A percentile compares a stretch with the other conserved stretches of the same genome.
These are phyloP conservation scores for Stagonosporopsis rhizophila DNA, from an alignment of 2,329 filamentous ascomycete genomes.

Conservation along the genomic window DNA sequence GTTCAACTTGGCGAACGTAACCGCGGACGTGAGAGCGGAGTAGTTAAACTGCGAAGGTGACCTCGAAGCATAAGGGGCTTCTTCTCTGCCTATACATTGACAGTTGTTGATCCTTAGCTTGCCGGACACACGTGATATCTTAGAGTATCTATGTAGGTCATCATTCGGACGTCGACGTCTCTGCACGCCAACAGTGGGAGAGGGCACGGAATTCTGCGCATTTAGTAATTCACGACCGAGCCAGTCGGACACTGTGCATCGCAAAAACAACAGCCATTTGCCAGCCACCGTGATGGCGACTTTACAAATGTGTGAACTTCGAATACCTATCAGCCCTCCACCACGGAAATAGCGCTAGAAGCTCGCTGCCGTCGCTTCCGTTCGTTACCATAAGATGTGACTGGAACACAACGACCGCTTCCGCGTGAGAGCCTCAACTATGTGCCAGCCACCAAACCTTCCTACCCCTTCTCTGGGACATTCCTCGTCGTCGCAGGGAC, in stretches of 20 bases:
- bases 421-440: slow-evolving; percentile 3
- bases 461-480: slow-evolving; percentile 1
- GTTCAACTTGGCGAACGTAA: too few relatives aligned
- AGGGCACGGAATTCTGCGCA: neutral
- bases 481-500: slow-evolving; percentile 12
- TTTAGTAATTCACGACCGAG: neutral
- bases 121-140: neutral
- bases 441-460: slow-evolving; percentile 11
- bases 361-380: slow-evolving; percentile 11
- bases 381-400: slow-evolving; percentile 6
- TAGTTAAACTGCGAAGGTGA: too few relatives aligned
- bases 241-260: neutral
- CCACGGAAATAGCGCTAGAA: neutral
- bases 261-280: neutral
- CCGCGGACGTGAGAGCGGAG: neutral
- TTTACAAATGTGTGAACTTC: neutral
- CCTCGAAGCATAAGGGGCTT: too few relatives aligned
- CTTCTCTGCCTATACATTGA: too few relatives aligned
- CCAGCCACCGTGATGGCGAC: neutral
- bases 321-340: neutral
- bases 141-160: neutral
- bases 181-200: neutral
- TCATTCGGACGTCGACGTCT: neutral
- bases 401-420: slow-evolving; percentile 1
- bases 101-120: too few relatives aligned